phyloP scores from a whole-genome alignment of 2,329 filamentous ascomycete species.

The Pestalotiopsis sp. region DNA sequence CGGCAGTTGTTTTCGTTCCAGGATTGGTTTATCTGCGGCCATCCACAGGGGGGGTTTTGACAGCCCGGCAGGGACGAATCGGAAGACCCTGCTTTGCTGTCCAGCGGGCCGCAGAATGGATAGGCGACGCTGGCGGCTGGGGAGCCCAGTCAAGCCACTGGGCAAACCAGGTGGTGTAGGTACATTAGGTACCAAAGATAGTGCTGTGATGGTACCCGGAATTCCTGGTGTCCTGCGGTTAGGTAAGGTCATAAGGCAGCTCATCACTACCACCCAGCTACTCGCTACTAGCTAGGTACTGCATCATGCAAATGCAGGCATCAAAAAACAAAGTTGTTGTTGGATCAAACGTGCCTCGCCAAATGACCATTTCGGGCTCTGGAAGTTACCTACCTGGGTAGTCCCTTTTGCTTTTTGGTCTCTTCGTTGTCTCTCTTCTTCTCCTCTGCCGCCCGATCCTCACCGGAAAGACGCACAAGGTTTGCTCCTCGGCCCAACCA shows the following conservation, averaged over 20 bases:
- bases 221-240: neutral
- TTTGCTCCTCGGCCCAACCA: neutral
- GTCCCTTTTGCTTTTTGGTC: neutral
- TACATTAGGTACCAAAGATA: neutral
- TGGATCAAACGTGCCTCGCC: neutral
- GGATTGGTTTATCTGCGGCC: neutral
- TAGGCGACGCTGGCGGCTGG: neutral
- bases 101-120: neutral
- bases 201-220: neutral
- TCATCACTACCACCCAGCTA: too few species aligned
- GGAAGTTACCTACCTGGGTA: neutral
- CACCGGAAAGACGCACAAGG: neutral
- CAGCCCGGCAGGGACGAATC: neutral
- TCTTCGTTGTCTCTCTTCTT: neutral
- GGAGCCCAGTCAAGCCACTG: neutral
- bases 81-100: neutral
- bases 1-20: neutral
- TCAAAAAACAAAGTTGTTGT: neutral
- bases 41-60: neutral
- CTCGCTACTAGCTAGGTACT: neutral
- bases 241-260: neutral
- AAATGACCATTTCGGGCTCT: neutral
- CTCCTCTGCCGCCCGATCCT: neutral
- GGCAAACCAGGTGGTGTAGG: neutral
- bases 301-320: neutral